Percentiles rank a stretch among this genome's conserved stretches.
phyloP scores from a whole-genome alignment of 2,329 filamentous ascomycete species.

The Rutstroemia sp. region DNA sequence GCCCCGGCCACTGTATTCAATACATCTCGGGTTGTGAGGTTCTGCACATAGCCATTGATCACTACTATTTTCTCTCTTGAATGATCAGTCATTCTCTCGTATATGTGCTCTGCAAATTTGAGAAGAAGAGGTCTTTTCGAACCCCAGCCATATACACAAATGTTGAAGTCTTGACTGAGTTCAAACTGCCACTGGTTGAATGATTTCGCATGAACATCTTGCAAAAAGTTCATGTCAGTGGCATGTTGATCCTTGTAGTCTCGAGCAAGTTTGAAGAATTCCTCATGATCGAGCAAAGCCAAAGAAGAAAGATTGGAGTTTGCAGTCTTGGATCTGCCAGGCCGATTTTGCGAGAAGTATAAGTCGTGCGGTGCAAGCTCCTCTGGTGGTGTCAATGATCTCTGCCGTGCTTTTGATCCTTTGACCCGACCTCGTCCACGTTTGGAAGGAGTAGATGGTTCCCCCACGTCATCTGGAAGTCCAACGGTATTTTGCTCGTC shows the following conservation, averaged over 20 bases:
- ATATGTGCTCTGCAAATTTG: constrained; percentile 65
- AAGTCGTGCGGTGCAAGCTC: constrained; percentile 82
- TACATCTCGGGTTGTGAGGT: constrained; percentile 60
- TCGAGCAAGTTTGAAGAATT: constrained; percentile 70
- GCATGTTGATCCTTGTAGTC: constrained; percentile 59
- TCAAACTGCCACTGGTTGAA: constrained; percentile 94
- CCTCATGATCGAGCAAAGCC: constrained; percentile 77
- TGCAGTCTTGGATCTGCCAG: constrained; percentile 75
- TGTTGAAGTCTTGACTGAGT: constrained; percentile 74
- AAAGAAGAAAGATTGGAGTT: constrained; percentile 74
- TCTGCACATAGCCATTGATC: constrained; percentile 75
- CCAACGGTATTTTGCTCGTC: constrained; percentile 26
- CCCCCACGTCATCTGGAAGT: constrained; percentile 27
- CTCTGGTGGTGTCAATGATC: constrained; percentile 52
- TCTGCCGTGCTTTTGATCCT: constrained; percentile 41
- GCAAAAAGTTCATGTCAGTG: constrained; percentile 62
- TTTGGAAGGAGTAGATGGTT: constrained; percentile 44
- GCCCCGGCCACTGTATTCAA: constrained; percentile 61
- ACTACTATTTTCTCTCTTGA: constrained; percentile 57
- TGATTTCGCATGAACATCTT: constrained; percentile 67
- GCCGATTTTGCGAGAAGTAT: constrained; percentile 89
- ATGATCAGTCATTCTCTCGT: constrained; percentile 35
- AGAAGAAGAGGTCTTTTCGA: constrained; percentile 74
- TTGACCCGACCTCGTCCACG: constrained; percentile 38
- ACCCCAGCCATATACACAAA: constrained; percentile 89